These are phyloP conservation scores for Plasmodium chabaudi DNA, from an alignment of 169 alveolate species.

Conservation along the genomic window DNA sequence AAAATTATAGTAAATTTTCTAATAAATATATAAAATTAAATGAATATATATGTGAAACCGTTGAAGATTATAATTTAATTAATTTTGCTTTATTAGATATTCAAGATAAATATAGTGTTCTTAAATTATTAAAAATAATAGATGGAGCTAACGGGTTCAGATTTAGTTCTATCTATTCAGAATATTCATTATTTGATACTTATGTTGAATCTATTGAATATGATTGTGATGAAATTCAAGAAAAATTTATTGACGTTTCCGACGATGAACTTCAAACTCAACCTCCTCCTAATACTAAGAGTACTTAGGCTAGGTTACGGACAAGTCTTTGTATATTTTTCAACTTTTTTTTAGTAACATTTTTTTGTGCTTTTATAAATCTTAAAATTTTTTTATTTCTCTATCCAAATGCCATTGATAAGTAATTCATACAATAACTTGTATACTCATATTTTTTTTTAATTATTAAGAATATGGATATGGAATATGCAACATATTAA, in stretches of 20 bases:
- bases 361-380: no score
- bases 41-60: constrained; percentile 80
- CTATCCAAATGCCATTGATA: no score
- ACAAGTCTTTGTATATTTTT: no score
- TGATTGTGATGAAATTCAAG: constrained; percentile 79
- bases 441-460: no score
- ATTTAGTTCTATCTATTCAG: constrained; percentile 56
- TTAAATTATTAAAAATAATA: constrained; percentile 81
- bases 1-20: constrained; percentile 65
- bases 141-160: constrained; percentile 92
- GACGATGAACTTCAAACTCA: constrained; percentile 57
- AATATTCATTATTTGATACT: constrained; percentile 74
- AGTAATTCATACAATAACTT: no score
- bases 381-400: no score
- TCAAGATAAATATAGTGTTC: constrained; percentile 86
- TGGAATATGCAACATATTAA: no score
- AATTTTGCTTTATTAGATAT: constrained; percentile 89
- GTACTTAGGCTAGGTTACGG: no score
- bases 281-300: no score
- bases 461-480: no score
- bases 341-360: no score
- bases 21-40: constrained; percentile 81
- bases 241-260: constrained; percentile 74
- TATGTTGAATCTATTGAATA: constrained; percentile 78
- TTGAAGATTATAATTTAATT: constrained; percentile 82